phyloP scores from a whole-genome alignment of 176 grass and related monocot genomes.

The Triticum timopheevii region DNA sequence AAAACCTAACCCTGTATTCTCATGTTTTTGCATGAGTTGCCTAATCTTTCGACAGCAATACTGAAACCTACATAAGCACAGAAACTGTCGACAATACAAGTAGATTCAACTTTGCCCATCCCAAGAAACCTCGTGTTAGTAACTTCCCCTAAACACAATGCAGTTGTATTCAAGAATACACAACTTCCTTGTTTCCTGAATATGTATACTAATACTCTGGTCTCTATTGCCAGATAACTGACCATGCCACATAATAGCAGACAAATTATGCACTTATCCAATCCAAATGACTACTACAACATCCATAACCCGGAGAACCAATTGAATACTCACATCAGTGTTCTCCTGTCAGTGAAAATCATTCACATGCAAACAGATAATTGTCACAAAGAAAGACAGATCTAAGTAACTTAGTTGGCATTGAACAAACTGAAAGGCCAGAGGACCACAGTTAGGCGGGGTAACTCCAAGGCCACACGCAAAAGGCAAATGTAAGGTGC shows the following conservation, averaged over 20 bases:
- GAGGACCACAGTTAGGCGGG: not conserved
- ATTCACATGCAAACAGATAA: not conserved
- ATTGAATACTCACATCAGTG: not conserved
- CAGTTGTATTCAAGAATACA: not conserved
- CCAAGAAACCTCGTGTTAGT: not conserved
- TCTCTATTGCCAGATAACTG: not conserved
- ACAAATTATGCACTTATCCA: constrained; percentile 10
- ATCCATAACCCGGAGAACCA: not conserved
- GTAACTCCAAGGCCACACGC: constrained; percentile 17
- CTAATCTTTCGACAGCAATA: not conserved
- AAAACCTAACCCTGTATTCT: not conserved
- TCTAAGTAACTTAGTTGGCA: not conserved
- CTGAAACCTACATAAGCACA: not conserved
- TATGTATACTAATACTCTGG: not conserved
- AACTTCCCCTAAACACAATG: not conserved
- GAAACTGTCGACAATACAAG: not conserved
- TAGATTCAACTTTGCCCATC: not conserved
- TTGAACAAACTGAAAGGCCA: not conserved
- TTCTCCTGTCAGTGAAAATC: not conserved
- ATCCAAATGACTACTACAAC: not conserved
- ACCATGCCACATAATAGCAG: not conserved
- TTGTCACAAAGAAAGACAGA: not conserved
- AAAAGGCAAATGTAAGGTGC: constrained; percentile 24
- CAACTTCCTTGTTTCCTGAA: not conserved
- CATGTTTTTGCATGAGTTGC: constrained; percentile 5